These are phyloP conservation scores for Phaeodactylum tricornutum DNA, from an alignment of 108 stramenopile genomes.

Conservation along the genomic window DNA sequence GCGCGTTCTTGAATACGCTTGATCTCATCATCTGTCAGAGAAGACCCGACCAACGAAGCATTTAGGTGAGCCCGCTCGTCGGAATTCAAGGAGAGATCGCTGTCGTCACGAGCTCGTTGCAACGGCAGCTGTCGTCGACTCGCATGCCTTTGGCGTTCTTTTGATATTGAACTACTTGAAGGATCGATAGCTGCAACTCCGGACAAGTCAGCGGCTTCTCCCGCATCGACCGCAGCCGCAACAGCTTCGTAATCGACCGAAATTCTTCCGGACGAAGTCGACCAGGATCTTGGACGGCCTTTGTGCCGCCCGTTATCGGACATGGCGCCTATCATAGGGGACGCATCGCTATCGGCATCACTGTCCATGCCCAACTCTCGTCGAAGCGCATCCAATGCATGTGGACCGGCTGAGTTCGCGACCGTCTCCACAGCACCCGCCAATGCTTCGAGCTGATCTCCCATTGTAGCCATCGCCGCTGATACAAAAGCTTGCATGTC, in stretches of 20 bases:
- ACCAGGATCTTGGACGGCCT: constrained; percentile 19
- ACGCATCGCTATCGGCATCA: constrained; percentile 24
- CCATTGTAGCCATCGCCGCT: constrained; percentile 35
- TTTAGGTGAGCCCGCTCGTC: no score
- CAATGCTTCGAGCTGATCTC: constrained; percentile 32
- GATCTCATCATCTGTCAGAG: constrained; percentile 28
- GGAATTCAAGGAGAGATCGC: background rate
- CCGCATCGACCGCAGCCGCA: constrained; percentile 61
- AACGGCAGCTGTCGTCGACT: background rate
- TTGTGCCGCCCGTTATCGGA: background rate
- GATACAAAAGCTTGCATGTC: constrained; percentile 35
- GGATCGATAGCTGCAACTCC: no score
- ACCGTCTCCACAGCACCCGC: constrained; percentile 25
- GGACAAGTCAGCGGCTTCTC: no score
- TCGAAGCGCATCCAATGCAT: constrained; percentile 7
- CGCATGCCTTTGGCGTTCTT: no score
- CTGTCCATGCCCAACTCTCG: constrained; percentile 14
- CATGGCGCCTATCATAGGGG: constrained; percentile 28
- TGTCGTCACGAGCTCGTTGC: background rate
- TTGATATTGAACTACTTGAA: no score
- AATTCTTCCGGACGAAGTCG: constrained; percentile 21
- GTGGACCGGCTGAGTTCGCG: constrained; percentile 11
- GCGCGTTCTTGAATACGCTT: constrained; percentile 63
- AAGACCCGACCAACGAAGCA: no score
- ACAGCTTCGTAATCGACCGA: constrained; percentile 73